Evolutionary conservation across 2,329 filamentous ascomycete genomes (phyloP).

Genomic region (Clonostachys sp.): DNA sequence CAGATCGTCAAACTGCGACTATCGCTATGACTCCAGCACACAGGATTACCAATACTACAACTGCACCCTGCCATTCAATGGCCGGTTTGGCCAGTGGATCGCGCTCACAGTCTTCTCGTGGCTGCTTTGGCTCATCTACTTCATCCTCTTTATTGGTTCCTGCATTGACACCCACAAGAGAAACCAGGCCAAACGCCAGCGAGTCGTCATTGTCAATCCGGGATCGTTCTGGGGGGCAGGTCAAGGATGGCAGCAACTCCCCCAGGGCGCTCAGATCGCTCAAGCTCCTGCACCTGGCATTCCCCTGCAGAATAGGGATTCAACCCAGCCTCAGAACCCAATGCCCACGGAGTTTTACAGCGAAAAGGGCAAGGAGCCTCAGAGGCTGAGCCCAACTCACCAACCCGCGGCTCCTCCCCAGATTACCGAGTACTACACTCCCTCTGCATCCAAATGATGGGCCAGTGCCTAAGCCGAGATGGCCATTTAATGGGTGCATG

Average conservation of each 20-base stretch:
- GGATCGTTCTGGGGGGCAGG: conserved; percentile 19
- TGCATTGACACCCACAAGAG: conserved; percentile 28
- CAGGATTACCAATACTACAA: conserved; percentile 3
- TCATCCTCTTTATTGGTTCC: conserved; percentile 30
- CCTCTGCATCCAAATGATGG: background rate
- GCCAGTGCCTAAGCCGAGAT: background rate
- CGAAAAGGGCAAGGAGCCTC: too few species aligned
- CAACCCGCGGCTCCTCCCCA: too few species aligned
- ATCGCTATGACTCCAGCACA: conserved; percentile 6
- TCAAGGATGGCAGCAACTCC: conserved; percentile 22
- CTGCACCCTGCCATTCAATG: conserved; percentile 2
- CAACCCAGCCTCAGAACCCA: too few species aligned
- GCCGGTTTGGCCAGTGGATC: conserved; percentile 7
- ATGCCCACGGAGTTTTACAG: too few species aligned
- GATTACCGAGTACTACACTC: conserved; percentile 1
- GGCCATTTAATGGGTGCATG: too few species aligned
- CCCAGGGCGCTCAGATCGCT: background rate
- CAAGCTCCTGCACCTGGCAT: too few species aligned
- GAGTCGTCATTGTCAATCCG: conserved; percentile 16
- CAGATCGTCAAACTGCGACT: conserved; percentile 1
- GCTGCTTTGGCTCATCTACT: conserved; percentile 21
- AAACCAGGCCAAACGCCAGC: conserved; percentile 14
- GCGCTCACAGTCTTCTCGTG: conserved; percentile 13
- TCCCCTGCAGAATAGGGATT: too few species aligned
- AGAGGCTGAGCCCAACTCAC: too few species aligned